Conservation (phyloP, 2,329 filamentous ascomycete species). For the Dissoconium aciculare region DNA sequence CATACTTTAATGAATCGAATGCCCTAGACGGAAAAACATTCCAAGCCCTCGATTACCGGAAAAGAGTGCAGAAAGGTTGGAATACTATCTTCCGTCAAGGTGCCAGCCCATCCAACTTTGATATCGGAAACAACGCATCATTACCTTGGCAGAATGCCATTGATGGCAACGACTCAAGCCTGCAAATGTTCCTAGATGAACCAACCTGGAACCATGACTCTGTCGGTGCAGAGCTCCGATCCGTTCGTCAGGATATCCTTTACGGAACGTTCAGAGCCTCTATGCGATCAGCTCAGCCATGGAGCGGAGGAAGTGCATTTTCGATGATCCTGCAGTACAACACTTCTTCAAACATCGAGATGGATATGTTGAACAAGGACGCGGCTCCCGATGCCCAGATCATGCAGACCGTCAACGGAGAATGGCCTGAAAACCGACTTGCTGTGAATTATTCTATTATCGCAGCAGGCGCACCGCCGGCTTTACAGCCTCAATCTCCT, state of each 20-base stretch:
- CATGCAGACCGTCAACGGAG: slow-evolving; percentile 13
- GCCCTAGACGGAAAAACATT: slow-evolving; percentile 24
- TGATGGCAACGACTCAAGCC: slow-evolving; percentile 10
- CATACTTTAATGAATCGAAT: slow-evolving; percentile 37
- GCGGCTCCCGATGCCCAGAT: slow-evolving; percentile 13
- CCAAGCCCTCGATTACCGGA: slow-evolving; percentile 26
- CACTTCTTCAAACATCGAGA: slow-evolving; percentile 28
- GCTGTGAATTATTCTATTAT: slow-evolving; percentile 29
- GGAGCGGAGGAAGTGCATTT: slow-evolving; percentile 28
- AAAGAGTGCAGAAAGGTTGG: slow-evolving; percentile 35
- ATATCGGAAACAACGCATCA: slow-evolving; percentile 20
- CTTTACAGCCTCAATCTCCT: slow-evolving; percentile 23
- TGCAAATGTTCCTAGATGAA: slow-evolving; percentile 12
- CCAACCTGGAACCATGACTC: slow-evolving; percentile 27
- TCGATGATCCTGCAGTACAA: slow-evolving; percentile 35
- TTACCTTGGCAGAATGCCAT: slow-evolving; percentile 11
- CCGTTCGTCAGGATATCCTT: slow-evolving; percentile 32
- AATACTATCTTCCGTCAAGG: slow-evolving; percentile 32
- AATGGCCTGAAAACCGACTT: slow-evolving; percentile 11
- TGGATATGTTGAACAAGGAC: slow-evolving; percentile 33
- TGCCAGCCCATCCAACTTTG: slow-evolving; percentile 28
- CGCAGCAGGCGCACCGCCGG: slow-evolving; percentile 17
- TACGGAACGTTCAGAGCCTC: slow-evolving; percentile 33
- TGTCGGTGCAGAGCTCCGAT: slow-evolving; percentile 30
- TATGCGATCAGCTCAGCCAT: slow-evolving; percentile 27